These are phyloP conservation scores for Polyporus arcularius DNA, from an alignment of 768 basidiomycete species.

Conservation along the genomic window DNA sequence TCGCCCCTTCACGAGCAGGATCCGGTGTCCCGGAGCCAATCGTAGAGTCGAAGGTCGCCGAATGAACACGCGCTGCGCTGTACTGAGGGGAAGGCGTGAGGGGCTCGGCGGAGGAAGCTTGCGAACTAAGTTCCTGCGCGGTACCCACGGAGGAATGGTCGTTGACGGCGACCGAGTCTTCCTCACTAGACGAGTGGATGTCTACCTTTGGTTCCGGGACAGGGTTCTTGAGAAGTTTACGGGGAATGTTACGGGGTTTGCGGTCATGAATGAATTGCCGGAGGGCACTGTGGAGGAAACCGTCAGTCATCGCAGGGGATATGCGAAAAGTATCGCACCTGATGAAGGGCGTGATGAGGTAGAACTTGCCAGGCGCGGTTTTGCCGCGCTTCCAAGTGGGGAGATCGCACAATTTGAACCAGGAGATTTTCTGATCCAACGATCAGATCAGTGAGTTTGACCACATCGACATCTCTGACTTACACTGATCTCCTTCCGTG, in stretches of 20 bases:
- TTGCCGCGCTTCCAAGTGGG: constrained; percentile 91
- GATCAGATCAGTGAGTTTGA: constrained; percentile 20
- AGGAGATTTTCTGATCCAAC: constrained; percentile 81
- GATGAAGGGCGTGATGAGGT: constrained; percentile 94
- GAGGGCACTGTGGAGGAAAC: constrained; percentile 45
- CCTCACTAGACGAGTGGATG: constrained; percentile 30
- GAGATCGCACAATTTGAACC: constrained; percentile 87
- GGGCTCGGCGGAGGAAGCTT: constrained; percentile 60
- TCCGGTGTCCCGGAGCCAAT: constrained; percentile 36
- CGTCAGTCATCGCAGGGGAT: constrained; percentile 11
- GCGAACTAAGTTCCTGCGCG: constrained; percentile 66
- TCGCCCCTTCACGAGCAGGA: constrained; percentile 28
- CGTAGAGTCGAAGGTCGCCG: constrained; percentile 29
- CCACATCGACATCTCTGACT: constrained; percentile 25
- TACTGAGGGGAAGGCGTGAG: constrained; percentile 67
- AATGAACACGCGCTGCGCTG: constrained; percentile 41
- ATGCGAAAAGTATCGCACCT: constrained; percentile 41
- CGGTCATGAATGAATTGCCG: constrained; percentile 68
- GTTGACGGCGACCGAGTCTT: constrained; percentile 21
- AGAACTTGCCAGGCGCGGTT: constrained; percentile 77
- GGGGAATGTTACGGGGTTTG: constrained; percentile 51
- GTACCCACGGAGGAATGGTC: constrained; percentile 28
- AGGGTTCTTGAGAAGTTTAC: constrained; percentile 37
- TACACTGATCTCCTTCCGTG: constrained; percentile 98
- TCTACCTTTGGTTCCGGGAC: constrained; percentile 17